Evolutionary conservation across 768 basidiomycete species (phyloP).

Genomic region (Lactarius quietus): DNA sequence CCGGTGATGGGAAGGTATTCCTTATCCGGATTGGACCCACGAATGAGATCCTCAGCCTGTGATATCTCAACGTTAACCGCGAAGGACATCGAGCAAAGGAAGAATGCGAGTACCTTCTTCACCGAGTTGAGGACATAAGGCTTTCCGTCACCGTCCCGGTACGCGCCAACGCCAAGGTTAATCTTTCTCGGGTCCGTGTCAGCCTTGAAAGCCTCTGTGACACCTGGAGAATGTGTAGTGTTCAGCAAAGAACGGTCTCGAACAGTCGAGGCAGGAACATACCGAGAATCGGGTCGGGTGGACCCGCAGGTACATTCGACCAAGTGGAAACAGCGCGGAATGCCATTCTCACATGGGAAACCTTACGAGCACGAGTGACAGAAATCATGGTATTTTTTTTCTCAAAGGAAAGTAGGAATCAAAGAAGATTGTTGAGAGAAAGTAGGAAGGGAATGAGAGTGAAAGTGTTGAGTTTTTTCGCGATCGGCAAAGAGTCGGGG

Average conservation of each 20-base stretch:
- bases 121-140: constrained; percentile 91
- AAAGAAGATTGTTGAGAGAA: constrained; percentile 29
- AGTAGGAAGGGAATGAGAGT: constrained; percentile 18
- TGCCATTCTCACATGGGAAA: constrained; percentile 44
- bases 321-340: constrained; percentile 62
- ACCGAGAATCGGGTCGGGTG: constrained; percentile 94
- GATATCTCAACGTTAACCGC: constrained; percentile 19
- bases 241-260: neutral
- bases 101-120: constrained; percentile 56
- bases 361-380: constrained; percentile 41
- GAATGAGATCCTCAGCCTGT: constrained; percentile 75
- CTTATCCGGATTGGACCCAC: constrained; percentile 71
- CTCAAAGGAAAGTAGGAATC: constrained; percentile 23
- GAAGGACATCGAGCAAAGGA: neutral
- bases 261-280: constrained; percentile 27
- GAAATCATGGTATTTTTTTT: constrained; percentile 40
- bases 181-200: constrained; percentile 91
- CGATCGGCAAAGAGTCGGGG: neutral
- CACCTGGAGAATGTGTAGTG: constrained; percentile 43
- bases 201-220: constrained; percentile 96
- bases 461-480: constrained; percentile 17
- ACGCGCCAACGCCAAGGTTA: constrained; percentile 96
- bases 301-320: constrained; percentile 80
- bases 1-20: constrained; percentile 98
- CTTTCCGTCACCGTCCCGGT: constrained; percentile 91